Conservation (phyloP, 768 basidiomycete genomes). For the Hypholoma sublateritium region DNA sequence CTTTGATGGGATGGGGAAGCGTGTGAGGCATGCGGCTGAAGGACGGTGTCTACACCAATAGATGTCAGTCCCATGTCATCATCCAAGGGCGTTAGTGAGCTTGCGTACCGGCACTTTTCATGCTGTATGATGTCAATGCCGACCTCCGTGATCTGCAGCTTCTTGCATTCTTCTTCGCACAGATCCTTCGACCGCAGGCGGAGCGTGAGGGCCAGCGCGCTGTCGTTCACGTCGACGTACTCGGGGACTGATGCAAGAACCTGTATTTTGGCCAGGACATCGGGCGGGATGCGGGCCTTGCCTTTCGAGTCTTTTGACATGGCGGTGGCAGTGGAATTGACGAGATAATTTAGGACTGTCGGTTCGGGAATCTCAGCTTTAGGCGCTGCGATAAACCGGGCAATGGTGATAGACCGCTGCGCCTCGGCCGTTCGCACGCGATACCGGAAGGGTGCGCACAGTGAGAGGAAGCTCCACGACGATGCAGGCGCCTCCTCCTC, state of each 20-base stretch:
- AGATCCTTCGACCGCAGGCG: slow-evolving; percentile 60
- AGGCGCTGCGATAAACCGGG: slow-evolving; percentile 52
- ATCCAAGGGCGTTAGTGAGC: background rate
- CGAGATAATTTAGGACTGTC: slow-evolving; percentile 40
- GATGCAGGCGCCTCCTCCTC: slow-evolving; percentile 37
- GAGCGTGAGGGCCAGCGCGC: slow-evolving; percentile 52
- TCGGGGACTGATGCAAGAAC: slow-evolving; percentile 65
- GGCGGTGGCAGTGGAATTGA: slow-evolving; percentile 34
- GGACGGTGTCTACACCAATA: slow-evolving; percentile 35
- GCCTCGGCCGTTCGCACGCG: slow-evolving; percentile 43
- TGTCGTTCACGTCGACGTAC: slow-evolving; percentile 45
- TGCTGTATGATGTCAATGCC: slow-evolving; percentile 58
- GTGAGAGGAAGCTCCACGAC: slow-evolving; percentile 45
- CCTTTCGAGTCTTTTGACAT: slow-evolving; percentile 14
- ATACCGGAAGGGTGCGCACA: slow-evolving; percentile 59
- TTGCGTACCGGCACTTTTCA: slow-evolving; percentile 64
- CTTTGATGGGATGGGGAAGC: slow-evolving; percentile 56
- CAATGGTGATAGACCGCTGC: slow-evolving; percentile 42
- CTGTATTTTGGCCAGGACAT: slow-evolving; percentile 62
- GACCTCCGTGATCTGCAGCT: slow-evolving; percentile 57
- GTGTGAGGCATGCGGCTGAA: slow-evolving; percentile 38
- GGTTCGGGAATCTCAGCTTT: slow-evolving; percentile 32
- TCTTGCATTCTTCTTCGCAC: slow-evolving; percentile 45
- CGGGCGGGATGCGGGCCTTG: slow-evolving; percentile 41
- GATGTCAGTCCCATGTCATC: background rate